Percentiles rank a stretch among this genome's conserved stretches.
Evolutionary conservation across 2,329 filamentous ascomycete genomes (phyloP).

Genomic region (Exophiala viscosa): DNA sequence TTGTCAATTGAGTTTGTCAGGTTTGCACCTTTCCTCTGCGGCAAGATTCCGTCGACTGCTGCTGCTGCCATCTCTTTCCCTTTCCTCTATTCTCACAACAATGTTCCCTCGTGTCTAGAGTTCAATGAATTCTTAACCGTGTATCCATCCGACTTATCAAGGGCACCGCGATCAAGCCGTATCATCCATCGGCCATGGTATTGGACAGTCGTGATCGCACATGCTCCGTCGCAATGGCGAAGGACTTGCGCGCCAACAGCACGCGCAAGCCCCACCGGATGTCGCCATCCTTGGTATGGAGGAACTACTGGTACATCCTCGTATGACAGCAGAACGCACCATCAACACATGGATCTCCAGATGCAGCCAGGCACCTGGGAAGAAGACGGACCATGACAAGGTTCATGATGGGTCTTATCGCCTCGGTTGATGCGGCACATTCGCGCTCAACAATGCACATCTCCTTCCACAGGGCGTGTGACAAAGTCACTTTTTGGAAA

Average conservation of each 20-base stretch:
- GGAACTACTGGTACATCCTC: neutral
- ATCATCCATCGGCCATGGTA: neutral
- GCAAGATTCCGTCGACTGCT: neutral
- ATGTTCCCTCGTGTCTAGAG: neutral
- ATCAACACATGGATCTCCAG: neutral
- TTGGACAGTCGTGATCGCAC: neutral
- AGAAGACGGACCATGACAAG: neutral
- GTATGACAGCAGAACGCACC: neutral
- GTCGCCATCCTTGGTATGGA: slow-evolving; percentile 6
- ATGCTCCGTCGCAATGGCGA: neutral
- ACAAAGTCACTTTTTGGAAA: neutral
- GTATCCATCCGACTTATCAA: neutral
- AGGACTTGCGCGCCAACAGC: neutral
- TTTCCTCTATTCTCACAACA: neutral
- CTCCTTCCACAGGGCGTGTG: neutral
- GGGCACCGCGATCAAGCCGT: neutral
- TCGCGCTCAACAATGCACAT: neutral
- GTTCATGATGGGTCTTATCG: neutral
- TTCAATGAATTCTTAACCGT: neutral
- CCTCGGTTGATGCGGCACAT: neutral
- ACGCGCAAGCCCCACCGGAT: slow-evolving; percentile 10
- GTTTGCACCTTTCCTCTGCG: neutral
- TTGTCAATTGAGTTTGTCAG: neutral
- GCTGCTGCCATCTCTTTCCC: neutral
- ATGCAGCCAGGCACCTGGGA: neutral